Conservation (phyloP, 176 grass and related monocot genomes). For the Calamus simplicifolius region DNA sequence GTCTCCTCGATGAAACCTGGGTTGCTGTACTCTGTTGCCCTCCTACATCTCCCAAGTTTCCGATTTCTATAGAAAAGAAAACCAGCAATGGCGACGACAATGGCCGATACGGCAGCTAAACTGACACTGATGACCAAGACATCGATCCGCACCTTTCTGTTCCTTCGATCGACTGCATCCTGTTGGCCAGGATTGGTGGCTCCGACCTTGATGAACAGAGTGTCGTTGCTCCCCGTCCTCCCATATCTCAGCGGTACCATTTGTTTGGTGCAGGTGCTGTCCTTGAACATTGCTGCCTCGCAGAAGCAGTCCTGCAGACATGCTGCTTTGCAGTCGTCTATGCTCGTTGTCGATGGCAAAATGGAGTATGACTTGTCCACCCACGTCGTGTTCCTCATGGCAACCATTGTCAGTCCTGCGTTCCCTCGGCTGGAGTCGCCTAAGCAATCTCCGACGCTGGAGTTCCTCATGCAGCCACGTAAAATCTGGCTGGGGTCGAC, state of each 20-base stretch:
- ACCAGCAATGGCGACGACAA: too few relatives aligned
- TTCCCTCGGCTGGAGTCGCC: neutral
- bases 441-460: too few relatives aligned
- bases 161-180: too few relatives aligned
- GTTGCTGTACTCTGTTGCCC: neutral
- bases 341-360: conserved; percentile 15
- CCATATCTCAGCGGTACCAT: conserved; percentile 38
- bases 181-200: neutral
- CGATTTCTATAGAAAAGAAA: too few relatives aligned
- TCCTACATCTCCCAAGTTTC: neutral
- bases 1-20: conserved; percentile 12
- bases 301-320: conserved; percentile 38
- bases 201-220: conserved; percentile 34
- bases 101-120: too few relatives aligned
- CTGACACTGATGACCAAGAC: too few relatives aligned
- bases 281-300: conserved; percentile 17
- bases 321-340: conserved; percentile 24
- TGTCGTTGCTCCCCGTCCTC: conserved; percentile 22
- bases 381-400: conserved; percentile 22
- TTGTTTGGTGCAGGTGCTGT: conserved; percentile 22
- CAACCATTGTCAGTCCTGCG: too few relatives aligned
- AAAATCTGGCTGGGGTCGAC: too few relatives aligned
- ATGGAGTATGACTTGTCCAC: conserved; percentile 18
- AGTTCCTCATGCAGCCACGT: too few relatives aligned
- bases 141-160: too few relatives aligned